phyloP scores from a whole-genome alignment of 2,329 filamentous ascomycete genomes.

The Claviceps sp. region DNA sequence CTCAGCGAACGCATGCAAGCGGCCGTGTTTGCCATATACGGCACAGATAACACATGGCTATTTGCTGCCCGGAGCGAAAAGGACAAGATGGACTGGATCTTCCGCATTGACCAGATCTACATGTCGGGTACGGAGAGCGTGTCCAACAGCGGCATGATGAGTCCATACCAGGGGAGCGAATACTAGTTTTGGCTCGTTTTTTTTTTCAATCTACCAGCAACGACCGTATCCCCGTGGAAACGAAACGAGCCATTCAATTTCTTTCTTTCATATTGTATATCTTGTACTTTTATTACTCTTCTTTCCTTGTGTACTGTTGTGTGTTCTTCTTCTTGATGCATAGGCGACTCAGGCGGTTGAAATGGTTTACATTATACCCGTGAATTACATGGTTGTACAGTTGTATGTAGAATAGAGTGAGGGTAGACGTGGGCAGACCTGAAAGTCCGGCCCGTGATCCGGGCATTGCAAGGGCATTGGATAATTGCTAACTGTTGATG shows the following conservation, averaged over 20 bases:
- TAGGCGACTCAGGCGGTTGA: constrained; percentile 2
- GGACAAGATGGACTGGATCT: constrained; percentile 95
- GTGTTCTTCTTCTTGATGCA: neutral
- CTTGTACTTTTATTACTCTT: neutral
- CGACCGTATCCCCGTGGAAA: neutral
- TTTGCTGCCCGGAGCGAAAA: constrained; percentile 81
- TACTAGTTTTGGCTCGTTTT: constrained; percentile 9
- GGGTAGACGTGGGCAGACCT: neutral
- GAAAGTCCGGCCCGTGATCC: neutral
- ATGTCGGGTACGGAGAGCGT: constrained; percentile 33
- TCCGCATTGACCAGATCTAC: constrained; percentile 78
- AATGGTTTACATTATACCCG: constrained; percentile 4
- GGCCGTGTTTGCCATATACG: constrained; percentile 88
- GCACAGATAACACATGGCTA: constrained; percentile 85
- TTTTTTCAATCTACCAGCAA: neutral
- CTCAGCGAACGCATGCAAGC: constrained; percentile 47
- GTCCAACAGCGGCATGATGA: constrained; percentile 22
- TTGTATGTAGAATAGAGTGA: neutral
- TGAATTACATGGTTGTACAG: neutral
- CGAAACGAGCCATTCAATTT: neutral
- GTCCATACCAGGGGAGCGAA: constrained; percentile 20
- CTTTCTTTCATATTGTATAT: neutral
- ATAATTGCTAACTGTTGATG: neutral
- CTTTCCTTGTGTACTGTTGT: neutral
- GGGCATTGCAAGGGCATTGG: neutral